Base-by-base conservation (phyloP, 768 basidiomycete species). In the Leccinum imitatum region DNA sequence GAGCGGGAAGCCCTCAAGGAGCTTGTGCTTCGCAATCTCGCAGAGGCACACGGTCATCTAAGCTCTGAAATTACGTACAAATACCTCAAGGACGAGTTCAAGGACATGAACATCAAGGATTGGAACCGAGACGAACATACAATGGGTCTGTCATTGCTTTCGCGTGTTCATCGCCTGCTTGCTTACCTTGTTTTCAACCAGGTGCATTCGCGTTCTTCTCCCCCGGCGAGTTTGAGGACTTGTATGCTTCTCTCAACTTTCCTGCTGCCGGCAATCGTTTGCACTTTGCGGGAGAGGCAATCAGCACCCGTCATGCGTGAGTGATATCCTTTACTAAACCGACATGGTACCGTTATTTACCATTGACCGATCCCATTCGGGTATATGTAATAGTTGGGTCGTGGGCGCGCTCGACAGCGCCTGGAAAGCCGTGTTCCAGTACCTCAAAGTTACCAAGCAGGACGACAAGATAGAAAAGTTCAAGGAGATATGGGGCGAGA, bases 161-260 rank as follows among this genome's bases (percentile, higher is more conserved):
- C 10, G 4, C 9, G 1, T 6, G 2, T 6, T 6, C 11, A 10
- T 37, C 19, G 11, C 47, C 13, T 48, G 17, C 52, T 17, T 1
- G 27, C 23, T 51, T 14, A 59, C 19, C n/a, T n/a, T 21, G 10
- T 25, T 54, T n/a, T 11, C 54, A 27, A 27, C 8, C 51, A 77
- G 79, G 79, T 48, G 76, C 76, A 4, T 79, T 70, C 57, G 80
- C 78, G 0, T 66, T 65, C 62, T 81, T 80, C 50, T 73, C 71
- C 0, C 78, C 80, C 7, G 78, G 78, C 7, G 59, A 77, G 21
- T 80, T 78, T 54, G 59, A 62, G 10, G 59, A 70, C 6, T 39
- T 77, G 39, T 79, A 76, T 59, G 54, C 60, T 3, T 60, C 67
- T 6, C 66, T 79, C 21, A 76, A 60, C 17, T 5, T 27, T 10